Evolutionary conservation across 2,329 filamentous ascomycete genomes (phyloP).

Genomic region (Colletotrichum abscissum): DNA sequence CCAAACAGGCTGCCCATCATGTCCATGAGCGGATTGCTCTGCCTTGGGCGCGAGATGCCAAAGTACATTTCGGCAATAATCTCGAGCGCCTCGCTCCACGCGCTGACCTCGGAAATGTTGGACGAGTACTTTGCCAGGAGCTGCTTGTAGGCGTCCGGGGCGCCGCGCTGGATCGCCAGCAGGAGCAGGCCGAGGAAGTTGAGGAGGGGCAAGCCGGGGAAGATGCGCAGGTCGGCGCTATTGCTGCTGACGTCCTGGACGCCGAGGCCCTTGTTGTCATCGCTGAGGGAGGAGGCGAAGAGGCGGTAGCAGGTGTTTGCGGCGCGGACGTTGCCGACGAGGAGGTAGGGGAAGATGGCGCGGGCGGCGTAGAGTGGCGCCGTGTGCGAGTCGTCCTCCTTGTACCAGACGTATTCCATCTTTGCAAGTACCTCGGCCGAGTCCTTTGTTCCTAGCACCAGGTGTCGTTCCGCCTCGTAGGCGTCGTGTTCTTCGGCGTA

Average conservation of each 20-base stretch:
- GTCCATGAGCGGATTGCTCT: slow-evolving; percentile 93
- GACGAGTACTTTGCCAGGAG: slow-evolving; percentile 83
- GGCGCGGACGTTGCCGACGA: slow-evolving; percentile 89
- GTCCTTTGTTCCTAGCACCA: slow-evolving; percentile 89
- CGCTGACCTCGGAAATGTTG: slow-evolving; percentile 80
- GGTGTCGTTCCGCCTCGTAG: slow-evolving; percentile 93
- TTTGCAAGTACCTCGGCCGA: slow-evolving; percentile 83
- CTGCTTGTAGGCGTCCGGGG: slow-evolving; percentile 82
- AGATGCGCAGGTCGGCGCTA: slow-evolving; percentile 80
- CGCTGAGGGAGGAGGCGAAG: slow-evolving; percentile 54
- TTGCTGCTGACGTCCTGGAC: slow-evolving; percentile 85
- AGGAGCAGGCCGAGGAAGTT: slow-evolving; percentile 93
- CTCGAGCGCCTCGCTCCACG: slow-evolving; percentile 85
- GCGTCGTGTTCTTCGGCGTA: slow-evolving; percentile 94
- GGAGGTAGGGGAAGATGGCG: slow-evolving; percentile 89
- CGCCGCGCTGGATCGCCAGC: slow-evolving; percentile 83
- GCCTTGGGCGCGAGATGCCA: slow-evolving; percentile 85
- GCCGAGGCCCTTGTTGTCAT: slow-evolving; percentile 64
- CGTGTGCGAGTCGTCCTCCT: slow-evolving; percentile 86
- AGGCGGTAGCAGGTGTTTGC: slow-evolving; percentile 85
- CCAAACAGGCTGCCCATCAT: slow-evolving; percentile 98
- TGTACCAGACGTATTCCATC: slow-evolving; percentile 96
- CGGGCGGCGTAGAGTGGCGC: slow-evolving; percentile 88
- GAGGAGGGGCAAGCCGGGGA: slow-evolving; percentile 90
- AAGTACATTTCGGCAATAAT: slow-evolving; percentile 98